phyloP scores from a whole-genome alignment of 768 basidiomycete genomes.

The Leccinum longicurvipes region DNA sequence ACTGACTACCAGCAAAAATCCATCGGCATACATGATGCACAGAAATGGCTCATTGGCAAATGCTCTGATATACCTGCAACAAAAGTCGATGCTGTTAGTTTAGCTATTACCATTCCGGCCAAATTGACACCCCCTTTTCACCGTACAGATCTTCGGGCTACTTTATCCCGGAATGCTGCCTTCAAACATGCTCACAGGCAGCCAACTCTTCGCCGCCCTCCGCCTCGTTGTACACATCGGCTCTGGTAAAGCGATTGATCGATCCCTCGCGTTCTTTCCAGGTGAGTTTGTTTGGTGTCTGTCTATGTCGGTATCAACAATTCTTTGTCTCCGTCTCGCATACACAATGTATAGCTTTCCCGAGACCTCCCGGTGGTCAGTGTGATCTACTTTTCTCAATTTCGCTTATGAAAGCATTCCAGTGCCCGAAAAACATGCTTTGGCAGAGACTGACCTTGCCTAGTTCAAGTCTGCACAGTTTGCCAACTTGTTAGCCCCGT shows the following conservation, averaged over 20 bases:
- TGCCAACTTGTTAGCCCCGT: no score
- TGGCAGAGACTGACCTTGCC: no score
- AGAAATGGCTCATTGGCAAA: conserved; percentile 73
- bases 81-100: conserved; percentile 58
- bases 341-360: conserved; percentile 15
- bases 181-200: conserved; percentile 54
- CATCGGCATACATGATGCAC: conserved; percentile 60
- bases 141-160: conserved; percentile 55
- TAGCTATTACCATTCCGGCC: background rate
- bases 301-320: no score
- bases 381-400: no score
- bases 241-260: conserved; percentile 58
- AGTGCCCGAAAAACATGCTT: no score
- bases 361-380: no score
- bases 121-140: background rate
- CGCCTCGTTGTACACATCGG: conserved; percentile 62
- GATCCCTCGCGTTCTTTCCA: conserved; percentile 70
- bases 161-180: conserved; percentile 55
- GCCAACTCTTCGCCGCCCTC: conserved; percentile 74
- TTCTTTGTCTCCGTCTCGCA: background rate
- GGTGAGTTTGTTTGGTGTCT: conserved; percentile 47
- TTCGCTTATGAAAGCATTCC: no score
- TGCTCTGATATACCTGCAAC: conserved; percentile 51
- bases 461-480: no score
- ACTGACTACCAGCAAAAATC: conserved; percentile 50